phyloP scores from a whole-genome alignment of 164 flowering plant species.

The Piper longum region DNA sequence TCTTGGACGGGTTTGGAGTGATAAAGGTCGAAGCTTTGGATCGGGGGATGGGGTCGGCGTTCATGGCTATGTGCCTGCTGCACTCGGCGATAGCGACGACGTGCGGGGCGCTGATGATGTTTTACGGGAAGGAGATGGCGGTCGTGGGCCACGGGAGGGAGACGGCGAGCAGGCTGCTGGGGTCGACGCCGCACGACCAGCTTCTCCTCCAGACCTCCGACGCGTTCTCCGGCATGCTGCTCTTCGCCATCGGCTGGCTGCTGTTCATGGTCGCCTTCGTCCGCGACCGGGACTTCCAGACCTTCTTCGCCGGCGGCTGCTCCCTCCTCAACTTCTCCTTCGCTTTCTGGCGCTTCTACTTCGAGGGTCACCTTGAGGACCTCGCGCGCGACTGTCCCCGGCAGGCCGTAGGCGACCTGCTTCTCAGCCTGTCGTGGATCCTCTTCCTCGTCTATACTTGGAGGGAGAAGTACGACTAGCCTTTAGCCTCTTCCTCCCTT shows the following conservation, averaged over 20 bases:
- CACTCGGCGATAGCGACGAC: conserved; percentile 47
- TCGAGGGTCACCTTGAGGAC: conserved; percentile 40
- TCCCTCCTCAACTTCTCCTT: conserved; percentile 16
- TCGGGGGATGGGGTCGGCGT: conserved; percentile 23
- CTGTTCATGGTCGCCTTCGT: conserved; percentile 66
- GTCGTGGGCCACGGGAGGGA: conserved; percentile 46
- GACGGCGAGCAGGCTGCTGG: conserved; percentile 49
- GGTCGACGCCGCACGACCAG: conserved; percentile 68
- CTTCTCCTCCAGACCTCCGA: conserved; percentile 52
- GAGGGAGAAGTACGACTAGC: conserved; percentile 74
- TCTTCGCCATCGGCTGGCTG: conserved; percentile 45
- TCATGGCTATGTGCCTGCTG: conserved; percentile 44
- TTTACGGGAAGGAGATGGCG: conserved; percentile 44
- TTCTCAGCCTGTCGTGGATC: conserved; percentile 63
- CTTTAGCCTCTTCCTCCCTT: no score
- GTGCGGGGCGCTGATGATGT: conserved; percentile 66
- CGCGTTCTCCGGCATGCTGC: conserved; percentile 66
- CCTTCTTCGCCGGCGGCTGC: conserved; percentile 63
- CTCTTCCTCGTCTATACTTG: conserved; percentile 64
- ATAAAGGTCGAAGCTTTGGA: conserved; percentile 30
- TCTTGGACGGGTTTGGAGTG: no score
- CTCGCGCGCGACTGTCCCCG: conserved; percentile 18
- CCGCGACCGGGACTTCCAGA: conserved; percentile 45
- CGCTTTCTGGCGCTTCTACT: conserved; percentile 54
- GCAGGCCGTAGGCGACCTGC: conserved; percentile 49